Percentiles rank a stretch among this genome's conserved stretches.
Evolutionary conservation across 208 protist species (phyloP).

Genomic region (Leishmania braziliensis): DNA sequence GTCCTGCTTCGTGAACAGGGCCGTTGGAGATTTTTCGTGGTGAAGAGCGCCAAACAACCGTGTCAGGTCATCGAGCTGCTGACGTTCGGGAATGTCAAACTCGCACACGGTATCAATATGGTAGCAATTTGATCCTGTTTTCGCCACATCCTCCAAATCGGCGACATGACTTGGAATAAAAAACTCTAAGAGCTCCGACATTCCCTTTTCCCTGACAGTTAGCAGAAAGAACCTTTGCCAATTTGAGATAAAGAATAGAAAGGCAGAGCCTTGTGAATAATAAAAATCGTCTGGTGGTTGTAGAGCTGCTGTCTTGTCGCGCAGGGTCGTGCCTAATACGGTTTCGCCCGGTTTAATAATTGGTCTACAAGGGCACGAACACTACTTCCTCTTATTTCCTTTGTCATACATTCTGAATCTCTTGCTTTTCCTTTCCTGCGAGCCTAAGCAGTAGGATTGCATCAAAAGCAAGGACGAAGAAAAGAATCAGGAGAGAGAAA

Average conservation of each 20-base stretch:
- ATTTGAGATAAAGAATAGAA: no score
- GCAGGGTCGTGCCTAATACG: neutral
- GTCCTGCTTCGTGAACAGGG: slow-evolving; percentile 73
- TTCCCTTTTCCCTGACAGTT: neutral
- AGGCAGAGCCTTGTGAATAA: no score
- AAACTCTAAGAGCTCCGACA: slow-evolving; percentile 68
- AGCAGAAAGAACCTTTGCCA: neutral
- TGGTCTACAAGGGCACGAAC: neutral
- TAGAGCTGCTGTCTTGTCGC: neutral
- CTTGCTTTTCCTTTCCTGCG: neutral
- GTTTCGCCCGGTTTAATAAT: neutral
- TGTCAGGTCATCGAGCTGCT: slow-evolving; percentile 85
- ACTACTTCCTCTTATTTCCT: neutral
- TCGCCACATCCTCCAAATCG: slow-evolving; percentile 65
- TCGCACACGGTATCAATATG: slow-evolving; percentile 56
- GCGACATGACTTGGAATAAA: slow-evolving; percentile 63
- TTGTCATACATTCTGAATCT: neutral
- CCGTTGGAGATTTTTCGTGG: slow-evolving; percentile 83
- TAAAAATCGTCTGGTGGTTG: neutral
- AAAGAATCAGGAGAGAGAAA: neutral
- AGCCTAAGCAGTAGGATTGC: neutral
- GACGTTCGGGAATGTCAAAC: slow-evolving; percentile 68
- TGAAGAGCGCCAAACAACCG: slow-evolving; percentile 77
- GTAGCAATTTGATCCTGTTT: slow-evolving; percentile 50
- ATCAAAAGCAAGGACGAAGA: neutral